Evolutionary conservation across 176 grass and related monocot species (phyloP).

Genomic region (Poa pratensis): DNA sequence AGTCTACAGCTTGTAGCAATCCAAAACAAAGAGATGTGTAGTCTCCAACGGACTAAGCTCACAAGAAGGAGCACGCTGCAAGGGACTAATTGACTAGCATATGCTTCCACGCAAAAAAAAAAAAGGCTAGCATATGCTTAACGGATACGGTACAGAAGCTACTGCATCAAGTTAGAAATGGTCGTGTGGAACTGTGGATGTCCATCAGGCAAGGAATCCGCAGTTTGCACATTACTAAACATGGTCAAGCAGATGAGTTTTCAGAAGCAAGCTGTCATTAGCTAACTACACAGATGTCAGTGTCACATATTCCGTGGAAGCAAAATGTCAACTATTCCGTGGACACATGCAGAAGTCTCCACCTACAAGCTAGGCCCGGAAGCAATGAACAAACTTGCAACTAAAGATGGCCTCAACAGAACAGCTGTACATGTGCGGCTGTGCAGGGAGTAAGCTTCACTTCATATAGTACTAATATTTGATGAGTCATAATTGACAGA

Average conservation of each 20-base stretch:
- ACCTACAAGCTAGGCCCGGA: background rate
- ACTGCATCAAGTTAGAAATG: background rate
- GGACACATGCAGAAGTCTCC: constrained; percentile 8
- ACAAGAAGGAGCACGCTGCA: background rate
- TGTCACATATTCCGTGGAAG: background rate
- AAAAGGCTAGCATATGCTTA: background rate
- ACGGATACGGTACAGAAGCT: background rate
- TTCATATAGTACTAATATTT: background rate
- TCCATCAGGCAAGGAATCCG: background rate
- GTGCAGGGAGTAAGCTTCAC: constrained; percentile 18
- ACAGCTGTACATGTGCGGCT: constrained; percentile 14
- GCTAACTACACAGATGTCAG: background rate
- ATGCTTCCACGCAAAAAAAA: too few species aligned
- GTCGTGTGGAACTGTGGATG: background rate
- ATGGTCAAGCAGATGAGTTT: background rate
- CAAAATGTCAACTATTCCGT: background rate
- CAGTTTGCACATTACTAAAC: background rate
- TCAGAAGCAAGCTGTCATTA: background rate
- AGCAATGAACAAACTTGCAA: background rate
- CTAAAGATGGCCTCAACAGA: constrained; percentile 12
- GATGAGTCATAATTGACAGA: background rate
- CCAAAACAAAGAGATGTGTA: too few species aligned
- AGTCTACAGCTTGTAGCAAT: background rate
- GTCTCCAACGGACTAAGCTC: background rate
- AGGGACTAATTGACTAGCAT: background rate